Evolutionary conservation across 2,329 filamentous ascomycete genomes (phyloP).

Genomic region (Zymoseptoria ardabiliae): DNA sequence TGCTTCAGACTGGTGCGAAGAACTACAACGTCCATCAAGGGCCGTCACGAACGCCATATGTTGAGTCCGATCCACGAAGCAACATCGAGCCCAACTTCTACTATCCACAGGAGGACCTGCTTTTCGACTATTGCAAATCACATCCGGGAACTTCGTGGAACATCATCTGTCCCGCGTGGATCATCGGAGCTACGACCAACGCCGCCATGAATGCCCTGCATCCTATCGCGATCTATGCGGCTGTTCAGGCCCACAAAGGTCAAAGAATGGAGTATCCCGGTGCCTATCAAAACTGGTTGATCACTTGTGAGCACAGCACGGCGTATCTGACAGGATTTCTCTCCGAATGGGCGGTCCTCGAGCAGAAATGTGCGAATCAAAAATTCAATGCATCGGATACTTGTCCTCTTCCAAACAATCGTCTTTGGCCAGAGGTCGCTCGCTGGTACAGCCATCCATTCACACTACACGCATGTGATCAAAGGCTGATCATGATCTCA

Average conservation of each 20-base stretch:
- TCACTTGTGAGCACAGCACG: constrained; percentile 35
- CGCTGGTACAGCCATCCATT: constrained; percentile 31
- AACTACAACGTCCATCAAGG: constrained; percentile 47
- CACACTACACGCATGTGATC: not conserved
- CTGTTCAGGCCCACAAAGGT: constrained; percentile 38
- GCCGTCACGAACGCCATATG: constrained; percentile 36
- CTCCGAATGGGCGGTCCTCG: constrained; percentile 44
- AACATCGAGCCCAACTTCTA: constrained; percentile 47
- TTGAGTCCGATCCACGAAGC: constrained; percentile 41
- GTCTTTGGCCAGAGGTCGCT: constrained; percentile 43
- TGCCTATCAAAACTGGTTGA: constrained; percentile 40
- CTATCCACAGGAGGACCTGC: constrained; percentile 47
- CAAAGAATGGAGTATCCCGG: constrained; percentile 39
- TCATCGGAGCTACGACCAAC: constrained; percentile 42
- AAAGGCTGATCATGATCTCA: not conserved
- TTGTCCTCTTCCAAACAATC: constrained; percentile 40
- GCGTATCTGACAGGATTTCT: constrained; percentile 45
- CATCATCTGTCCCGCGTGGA: constrained; percentile 42
- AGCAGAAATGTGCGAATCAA: constrained; percentile 35
- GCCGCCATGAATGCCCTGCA: constrained; percentile 45
- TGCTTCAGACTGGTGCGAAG: constrained; percentile 48
- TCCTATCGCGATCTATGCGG: constrained; percentile 45
- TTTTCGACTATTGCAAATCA: constrained; percentile 37
- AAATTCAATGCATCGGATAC: constrained; percentile 41
- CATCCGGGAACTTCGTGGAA: constrained; percentile 36